Evolutionary conservation across 345 rosid genomes (phyloP), one percentile per base, ranked within the genome.

Genomic region (Toxicodendron radicans): DNA sequence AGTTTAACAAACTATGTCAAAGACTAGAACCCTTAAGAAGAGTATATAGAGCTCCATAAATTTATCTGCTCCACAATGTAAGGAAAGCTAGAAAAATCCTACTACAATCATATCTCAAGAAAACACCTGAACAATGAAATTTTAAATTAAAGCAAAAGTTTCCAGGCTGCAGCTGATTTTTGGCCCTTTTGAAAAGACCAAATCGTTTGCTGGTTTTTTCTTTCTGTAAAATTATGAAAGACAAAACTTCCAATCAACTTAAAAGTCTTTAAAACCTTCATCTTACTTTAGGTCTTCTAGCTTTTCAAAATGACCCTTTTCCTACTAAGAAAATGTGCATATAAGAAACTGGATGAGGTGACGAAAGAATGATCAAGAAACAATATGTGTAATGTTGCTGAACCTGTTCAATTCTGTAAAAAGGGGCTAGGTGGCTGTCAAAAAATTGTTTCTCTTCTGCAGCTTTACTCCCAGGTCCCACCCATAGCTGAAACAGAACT

Each of bases 331-430:
- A 58, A 51, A 23, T 14, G 58, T 16, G 35, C 60, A 7, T 35
- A 61, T 54, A 41, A 56, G 58, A 74, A 49, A 51, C 72, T 43
- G 68, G 38, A 69, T 63, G 35, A 43, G 57, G 20, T 10, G 43
- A 43, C 18, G 20, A 43, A 70, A 21, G 30, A 20, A 51, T 33
- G 30, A 49, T 35, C 24, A 75, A 70, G 20, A 45, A 45, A 38
- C 49, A 57, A 75, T 30, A 69, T 21, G 60, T 45, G 64, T n/a
- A 51, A 21, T 30, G 41, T 33, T 30, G n/a, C 21, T 62, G 65
- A 73, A 90, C 99, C 99, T 95, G 96, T 85, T 95, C 94, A 64
- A 93, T 95, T 87, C 99, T 87, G 84, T 95, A 95, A 79, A 95
- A 95, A 33, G 99, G 98, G 33, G 98, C 92, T 33, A 95, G 88